Base-by-base conservation (phyloP, 139 green algal species). In the Ettlia oleoabundans region DNA sequence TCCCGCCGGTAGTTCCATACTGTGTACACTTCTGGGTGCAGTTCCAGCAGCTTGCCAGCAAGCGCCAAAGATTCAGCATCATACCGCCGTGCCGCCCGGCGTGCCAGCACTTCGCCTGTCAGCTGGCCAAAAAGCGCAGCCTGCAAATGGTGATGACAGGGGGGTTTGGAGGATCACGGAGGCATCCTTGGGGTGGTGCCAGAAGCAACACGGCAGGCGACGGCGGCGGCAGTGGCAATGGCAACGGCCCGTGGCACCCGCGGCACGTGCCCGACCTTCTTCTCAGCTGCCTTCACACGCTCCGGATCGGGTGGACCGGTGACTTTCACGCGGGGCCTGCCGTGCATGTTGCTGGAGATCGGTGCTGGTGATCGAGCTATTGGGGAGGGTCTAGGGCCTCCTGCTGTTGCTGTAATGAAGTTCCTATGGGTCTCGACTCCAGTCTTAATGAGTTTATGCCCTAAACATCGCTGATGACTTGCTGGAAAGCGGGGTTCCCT, bases 11-110 rank as follows among this genome's bases (percentile, higher is more conserved):
- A 96, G 85, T 98, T 98, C 96, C 96, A 99, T 9, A 95, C 90
- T 1, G 94, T 98, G 87, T 97, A 98, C 63, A 96, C 89, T 87
- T 99, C 94, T 13, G 91, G 94, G 70, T 96, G 96, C 24, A 95
- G 86, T 80, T 95, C 87, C 42, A 96, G 72, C 26, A 97, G 87
- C 76, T 86, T 89, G 24, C 67, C 86, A n/a, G 80, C 55, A 18
- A 92, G 52, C 4, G 55, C 71, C 51, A 95, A 63, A 18, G 66
- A 81, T 42, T 86, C 83, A 10, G 51, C 19, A 75, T 88, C 81
- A 10, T 84, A 84, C 22, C 42, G 30, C 53, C 51, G 15, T 0
- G 76, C 84, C 35, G 41, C 52, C 8, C 80, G 32, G 15, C 84
- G 58, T 1, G 21, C 24, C 43, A 94, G 52, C 32, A 97, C 93